Conservation (phyloP, 2,329 filamentous ascomycete genomes). For the Botrytis deweyae region DNA sequence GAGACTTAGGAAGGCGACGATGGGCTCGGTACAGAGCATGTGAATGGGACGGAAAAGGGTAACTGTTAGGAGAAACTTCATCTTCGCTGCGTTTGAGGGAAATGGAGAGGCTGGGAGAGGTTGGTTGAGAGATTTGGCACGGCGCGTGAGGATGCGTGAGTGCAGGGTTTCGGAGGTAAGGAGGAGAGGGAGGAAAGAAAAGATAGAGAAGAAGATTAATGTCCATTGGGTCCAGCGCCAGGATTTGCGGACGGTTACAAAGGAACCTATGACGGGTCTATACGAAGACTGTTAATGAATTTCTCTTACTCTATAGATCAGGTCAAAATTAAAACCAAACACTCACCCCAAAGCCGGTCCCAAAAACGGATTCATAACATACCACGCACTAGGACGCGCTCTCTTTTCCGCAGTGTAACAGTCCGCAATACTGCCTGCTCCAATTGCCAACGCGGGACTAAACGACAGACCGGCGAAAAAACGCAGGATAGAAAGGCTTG, state of each 20-base stretch:
- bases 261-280: conserved; percentile 42
- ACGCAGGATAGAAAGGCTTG: conserved; percentile 46
- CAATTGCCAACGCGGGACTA: conserved; percentile 45
- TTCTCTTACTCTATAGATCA: background rate
- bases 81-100: conserved; percentile 40
- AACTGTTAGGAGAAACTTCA: conserved; percentile 41
- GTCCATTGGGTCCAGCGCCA: conserved; percentile 58
- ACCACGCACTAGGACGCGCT: conserved; percentile 46
- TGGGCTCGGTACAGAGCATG: conserved; percentile 42
- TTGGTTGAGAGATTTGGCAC: conserved; percentile 43
- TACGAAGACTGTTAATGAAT: conserved; percentile 8
- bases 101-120: conserved; percentile 37
- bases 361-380: conserved; percentile 53
- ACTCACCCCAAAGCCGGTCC: conserved; percentile 51
- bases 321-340: background rate
- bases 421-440: conserved; percentile 51
- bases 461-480: conserved; percentile 48
- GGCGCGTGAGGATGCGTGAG: conserved; percentile 33
- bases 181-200: conserved; percentile 46
- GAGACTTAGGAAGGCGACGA: conserved; percentile 36
- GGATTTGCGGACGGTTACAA: conserved; percentile 46
- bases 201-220: conserved; percentile 49
- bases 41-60: conserved; percentile 41
- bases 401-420: conserved; percentile 46
- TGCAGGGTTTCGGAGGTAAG: conserved; percentile 45